Evolutionary conservation across 306 rosid genomes (phyloP), one percentile per base, ranked within the genome.

Genomic region (Vigna radiata): DNA sequence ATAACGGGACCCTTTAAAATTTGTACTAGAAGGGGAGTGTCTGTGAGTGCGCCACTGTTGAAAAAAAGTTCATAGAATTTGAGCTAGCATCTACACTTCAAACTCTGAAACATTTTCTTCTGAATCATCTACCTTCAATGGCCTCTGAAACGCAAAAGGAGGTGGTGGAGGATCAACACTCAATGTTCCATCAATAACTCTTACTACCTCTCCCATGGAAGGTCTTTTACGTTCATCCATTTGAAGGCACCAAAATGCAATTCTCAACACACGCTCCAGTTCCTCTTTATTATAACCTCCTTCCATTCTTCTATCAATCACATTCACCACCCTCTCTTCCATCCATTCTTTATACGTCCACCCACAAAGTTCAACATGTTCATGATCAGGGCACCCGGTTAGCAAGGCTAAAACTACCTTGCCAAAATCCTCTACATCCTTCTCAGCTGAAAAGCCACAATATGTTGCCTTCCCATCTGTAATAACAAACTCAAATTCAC

Each of bases 241-340:
- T 75, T 91, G 96, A 60, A 91, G 79, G 77, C 96, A 89, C 96
- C 96, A 91, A 62, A 91, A 91, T 7, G 89, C 87, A 44, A 89
- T 86, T 82, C 94, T 81, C 50, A 91, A 62, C 19, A 73, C 76
- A 5, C 90, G 82, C 58, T 89, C 94, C 9, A 89, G 85, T 79
- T 87, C 89, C n/a, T 83, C 83, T 10, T 31, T 55, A 55, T 70
- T 81, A 41, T 65, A 68, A 77, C 82, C 87, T 4, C 87, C 86
- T 44, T 64, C 79, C 4, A 87, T 68, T 75, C 90, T 85, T 59
- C 44, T 79, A 78, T 91, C 96, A 27, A 85, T 83, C 69, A 85
- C 86, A 69, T 83, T 85, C 44, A 43, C 76, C 12, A 65, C 84
- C 56, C 79, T 65, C 65, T 87, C 90, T 66, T 86, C 91, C 68